phyloP scores from a whole-genome alignment of 805 yeast genomes.

The Kuraishia ogatae region DNA sequence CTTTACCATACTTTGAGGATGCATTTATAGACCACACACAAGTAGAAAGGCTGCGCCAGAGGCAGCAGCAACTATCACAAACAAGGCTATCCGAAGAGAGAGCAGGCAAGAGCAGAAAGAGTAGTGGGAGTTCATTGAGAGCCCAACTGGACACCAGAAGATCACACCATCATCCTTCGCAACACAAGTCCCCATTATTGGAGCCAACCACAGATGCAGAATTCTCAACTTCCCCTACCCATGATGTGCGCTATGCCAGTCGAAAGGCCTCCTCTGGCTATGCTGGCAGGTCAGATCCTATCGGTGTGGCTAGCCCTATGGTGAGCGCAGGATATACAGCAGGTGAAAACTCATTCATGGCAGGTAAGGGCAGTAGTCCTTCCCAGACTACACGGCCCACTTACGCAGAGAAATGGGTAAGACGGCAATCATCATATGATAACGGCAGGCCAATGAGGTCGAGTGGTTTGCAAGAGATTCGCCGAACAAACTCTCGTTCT shows the following conservation, averaged over 20 bases:
- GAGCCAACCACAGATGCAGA: background rate
- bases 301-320: background rate
- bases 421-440: background rate
- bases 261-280: constrained; percentile 3
- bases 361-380: background rate
- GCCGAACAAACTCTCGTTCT: background rate
- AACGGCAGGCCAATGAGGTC: background rate
- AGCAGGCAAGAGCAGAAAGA: background rate
- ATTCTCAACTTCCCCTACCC: background rate
- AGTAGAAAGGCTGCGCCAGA: constrained; percentile 1
- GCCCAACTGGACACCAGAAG: background rate
- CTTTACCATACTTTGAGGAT: constrained; percentile 3
- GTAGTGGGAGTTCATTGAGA: background rate
- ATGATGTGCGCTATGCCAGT: constrained; percentile 2
- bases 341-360: background rate
- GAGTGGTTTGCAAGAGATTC: background rate
- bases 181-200: background rate
- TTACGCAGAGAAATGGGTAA: constrained; percentile 1
- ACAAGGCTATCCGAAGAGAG: constrained; percentile 2
- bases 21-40: constrained; percentile 18
- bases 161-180: constrained; percentile 4
- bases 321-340: background rate
- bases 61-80: background rate
- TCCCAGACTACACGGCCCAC: background rate
- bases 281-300: constrained; percentile 14